Evolutionary conservation across 805 yeast genomes (phyloP), one percentile per base, ranked within the genome.

Genomic region (Sugiyamaella floridensis): DNA sequence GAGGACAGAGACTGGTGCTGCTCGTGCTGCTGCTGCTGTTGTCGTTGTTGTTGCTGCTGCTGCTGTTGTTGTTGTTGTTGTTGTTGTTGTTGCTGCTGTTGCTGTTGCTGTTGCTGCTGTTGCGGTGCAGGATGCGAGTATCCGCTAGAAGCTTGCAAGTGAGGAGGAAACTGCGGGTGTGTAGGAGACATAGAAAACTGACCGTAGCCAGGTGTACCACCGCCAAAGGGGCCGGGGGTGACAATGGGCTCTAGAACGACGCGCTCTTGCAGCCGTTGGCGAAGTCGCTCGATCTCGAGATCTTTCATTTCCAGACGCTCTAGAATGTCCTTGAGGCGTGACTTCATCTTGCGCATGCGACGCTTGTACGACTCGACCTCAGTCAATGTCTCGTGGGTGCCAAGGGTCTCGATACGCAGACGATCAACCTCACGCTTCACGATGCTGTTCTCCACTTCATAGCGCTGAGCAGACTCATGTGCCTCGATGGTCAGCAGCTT

Each of bases 381-480:
- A 22, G 51, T 28, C 40, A 45, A 48, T 47, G 40, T 45, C 50
- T 49, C 43, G 16, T 34, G 6, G 14, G 52, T 22, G 26, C 41
- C 52, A 32, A 49, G 43, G 28, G 40, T 43, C 45, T 72, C 78
- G 34, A 62, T 53, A 40, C 70, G 66, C 43, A 76, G 63, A 48
- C 71, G 65, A 55, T 77, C 77, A n/a, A 76, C 73, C 59, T 76
- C 78, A 34, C 77, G 68, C 59, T 74, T 71, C 43, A 68, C 67
- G n/a, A 77, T 61, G 47, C 65, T 70, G 48, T 67, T 69, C 57
- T 77, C 81, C 15, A 77, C 81, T 57, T 76, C 77, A 52, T 69
- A 68, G 16, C 80, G 63, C 65, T 72, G 76, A 43, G 71, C 71
- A 10, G 70, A 69, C 54, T 76, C 79, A 43, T 70, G 70, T 15